Conservation (phyloP, 2,329 filamentous ascomycete genomes). For the Phaeosphaeriaceae sp. region DNA sequence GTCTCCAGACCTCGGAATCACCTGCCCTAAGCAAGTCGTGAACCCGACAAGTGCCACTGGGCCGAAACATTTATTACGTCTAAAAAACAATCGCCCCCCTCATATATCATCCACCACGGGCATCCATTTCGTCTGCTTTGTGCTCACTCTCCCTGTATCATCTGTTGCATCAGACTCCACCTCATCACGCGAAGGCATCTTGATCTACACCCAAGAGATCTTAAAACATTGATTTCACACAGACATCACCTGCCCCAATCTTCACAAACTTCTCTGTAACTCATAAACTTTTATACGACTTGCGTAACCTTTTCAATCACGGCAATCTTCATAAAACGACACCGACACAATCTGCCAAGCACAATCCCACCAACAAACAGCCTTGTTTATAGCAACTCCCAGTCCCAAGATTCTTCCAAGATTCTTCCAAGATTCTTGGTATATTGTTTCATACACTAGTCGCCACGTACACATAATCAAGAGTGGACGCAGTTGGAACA, state of each 20-base stretch:
- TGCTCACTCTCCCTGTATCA: conserved; percentile 22
- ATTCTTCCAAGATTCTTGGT: conserved; percentile 27
- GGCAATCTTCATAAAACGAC: conserved; percentile 19
- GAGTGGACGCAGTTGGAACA: conserved; percentile 26
- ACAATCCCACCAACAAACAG: conserved; percentile 24
- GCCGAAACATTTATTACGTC: conserved; percentile 16
- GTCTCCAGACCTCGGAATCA: conserved; percentile 24
- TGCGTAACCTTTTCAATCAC: conserved; percentile 24
- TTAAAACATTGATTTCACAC: conserved; percentile 32
- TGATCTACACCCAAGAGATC: conserved; percentile 32
- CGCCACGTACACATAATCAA: conserved; percentile 27
- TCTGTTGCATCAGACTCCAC: conserved; percentile 34
- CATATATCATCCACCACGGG: conserved; percentile 13
- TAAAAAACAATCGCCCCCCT: conserved; percentile 17
- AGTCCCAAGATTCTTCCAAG: conserved; percentile 27
- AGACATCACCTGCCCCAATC: conserved; percentile 24
- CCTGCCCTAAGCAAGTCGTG: conserved; percentile 12
- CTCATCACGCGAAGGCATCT: conserved; percentile 24
- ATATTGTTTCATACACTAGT: conserved; percentile 27
- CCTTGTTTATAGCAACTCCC: conserved; percentile 17
- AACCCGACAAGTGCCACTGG: conserved; percentile 18
- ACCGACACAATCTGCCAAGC: conserved; percentile 33
- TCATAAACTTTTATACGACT: conserved; percentile 24
- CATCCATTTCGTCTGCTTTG: conserved; percentile 7
- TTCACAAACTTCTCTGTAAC: conserved; percentile 28